phyloP scores from a whole-genome alignment of 139 green algal species.

The Auxenochlorella pyrenoidosa region DNA sequence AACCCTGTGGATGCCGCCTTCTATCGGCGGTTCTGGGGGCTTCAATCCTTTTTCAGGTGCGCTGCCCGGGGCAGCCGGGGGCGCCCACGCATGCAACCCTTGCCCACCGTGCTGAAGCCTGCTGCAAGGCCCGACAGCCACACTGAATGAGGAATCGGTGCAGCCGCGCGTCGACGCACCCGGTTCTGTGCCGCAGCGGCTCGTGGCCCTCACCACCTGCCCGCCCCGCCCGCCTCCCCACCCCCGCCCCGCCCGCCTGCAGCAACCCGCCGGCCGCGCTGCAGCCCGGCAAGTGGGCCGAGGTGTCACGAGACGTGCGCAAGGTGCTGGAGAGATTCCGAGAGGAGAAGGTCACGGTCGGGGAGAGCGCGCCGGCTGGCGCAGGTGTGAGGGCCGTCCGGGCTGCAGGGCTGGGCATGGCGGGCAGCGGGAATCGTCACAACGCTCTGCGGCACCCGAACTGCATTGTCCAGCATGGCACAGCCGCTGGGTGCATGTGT shows the following conservation, averaged over 20 bases:
- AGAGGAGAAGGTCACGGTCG: constrained; percentile 35
- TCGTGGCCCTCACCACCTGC: neutral
- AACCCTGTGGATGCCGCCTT: constrained; percentile 60
- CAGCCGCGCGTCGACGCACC: no score
- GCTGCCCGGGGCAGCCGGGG: neutral
- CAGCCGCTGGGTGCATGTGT: no score
- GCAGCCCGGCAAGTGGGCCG: constrained; percentile 43
- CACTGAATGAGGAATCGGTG: no score
- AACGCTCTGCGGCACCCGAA: no score
- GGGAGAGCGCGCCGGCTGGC: neutral
- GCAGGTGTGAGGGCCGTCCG: neutral
- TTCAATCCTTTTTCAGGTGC: constrained; percentile 56
- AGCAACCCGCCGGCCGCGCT: constrained; percentile 26
- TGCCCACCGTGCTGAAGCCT: no score
- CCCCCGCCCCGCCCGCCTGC: neutral
- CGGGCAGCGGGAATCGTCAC: neutral
- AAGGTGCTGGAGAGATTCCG: constrained; percentile 51
- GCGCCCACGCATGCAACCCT: no score
- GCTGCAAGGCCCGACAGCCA: no score
- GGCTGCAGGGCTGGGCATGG: neutral
- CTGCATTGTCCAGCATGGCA: no score
- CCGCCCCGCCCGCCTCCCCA: neutral
- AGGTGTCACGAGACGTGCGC: constrained; percentile 29
- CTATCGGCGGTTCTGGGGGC: constrained; percentile 72
- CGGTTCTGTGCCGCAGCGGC: no score